Evolutionary conservation across 2,329 filamentous ascomycete species (phyloP).

Genomic region (Alternaria sp.): DNA sequence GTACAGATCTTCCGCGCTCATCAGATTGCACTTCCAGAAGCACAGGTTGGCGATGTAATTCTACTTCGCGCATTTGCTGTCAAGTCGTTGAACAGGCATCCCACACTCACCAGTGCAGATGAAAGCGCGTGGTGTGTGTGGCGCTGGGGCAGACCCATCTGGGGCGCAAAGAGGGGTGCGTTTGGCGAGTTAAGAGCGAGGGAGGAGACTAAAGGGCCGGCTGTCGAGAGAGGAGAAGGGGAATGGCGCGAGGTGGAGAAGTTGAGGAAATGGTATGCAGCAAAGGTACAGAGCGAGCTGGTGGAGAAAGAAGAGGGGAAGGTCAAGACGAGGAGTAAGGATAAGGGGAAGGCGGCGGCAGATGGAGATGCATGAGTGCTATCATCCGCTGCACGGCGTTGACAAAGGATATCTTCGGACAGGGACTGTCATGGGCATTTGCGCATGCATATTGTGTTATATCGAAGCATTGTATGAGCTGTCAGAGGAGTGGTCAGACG

Average conservation of each 20-base stretch:
- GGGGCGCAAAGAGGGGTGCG: conserved; percentile 35
- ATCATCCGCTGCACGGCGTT: background rate
- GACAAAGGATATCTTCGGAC: background rate
- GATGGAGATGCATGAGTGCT: background rate
- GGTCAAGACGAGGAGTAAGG: conserved; percentile 25
- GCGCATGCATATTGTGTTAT: background rate
- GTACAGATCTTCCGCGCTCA: conserved; percentile 57
- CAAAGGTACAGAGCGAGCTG: conserved; percentile 22
- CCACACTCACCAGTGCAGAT: conserved; percentile 51
- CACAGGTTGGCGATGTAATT: conserved; percentile 54
- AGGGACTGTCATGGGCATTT: background rate
- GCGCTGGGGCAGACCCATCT: conserved; percentile 46
- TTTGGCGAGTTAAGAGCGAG: conserved; percentile 41
- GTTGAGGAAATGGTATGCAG: conserved; percentile 53
- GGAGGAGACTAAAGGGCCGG: conserved; percentile 57
- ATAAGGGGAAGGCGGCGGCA: conserved; percentile 15
- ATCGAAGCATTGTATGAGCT: background rate
- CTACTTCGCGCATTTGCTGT: conserved; percentile 55
- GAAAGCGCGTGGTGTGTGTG: conserved; percentile 60
- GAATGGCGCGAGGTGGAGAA: conserved; percentile 54
- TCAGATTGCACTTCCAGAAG: conserved; percentile 52
- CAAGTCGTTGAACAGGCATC: conserved; percentile 50
- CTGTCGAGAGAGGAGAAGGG: conserved; percentile 56
- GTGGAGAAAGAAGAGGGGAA: conserved; percentile 24
- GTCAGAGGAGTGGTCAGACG: background rate